Base-by-base conservation (phyloP, 1,284 basidiomycete species). In the Schizopora paradoxa region DNA sequence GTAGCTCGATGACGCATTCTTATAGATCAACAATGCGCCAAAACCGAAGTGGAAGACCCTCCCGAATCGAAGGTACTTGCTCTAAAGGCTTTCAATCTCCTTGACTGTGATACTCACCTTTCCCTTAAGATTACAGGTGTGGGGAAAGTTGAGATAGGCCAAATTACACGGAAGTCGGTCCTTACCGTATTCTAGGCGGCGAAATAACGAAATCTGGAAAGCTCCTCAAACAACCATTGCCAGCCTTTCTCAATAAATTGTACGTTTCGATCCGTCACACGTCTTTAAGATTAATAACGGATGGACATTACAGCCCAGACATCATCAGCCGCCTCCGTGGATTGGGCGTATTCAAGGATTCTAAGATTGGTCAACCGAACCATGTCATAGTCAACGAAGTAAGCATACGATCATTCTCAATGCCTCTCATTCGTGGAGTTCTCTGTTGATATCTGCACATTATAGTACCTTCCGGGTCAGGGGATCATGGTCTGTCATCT, bases 351-450 rank as follows among this genome's bases (percentile, higher is more conserved):
- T 91, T 91, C 58, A 57, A 64, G 13, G 56, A 58, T 11, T 82
- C 82, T 36, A 74, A 78, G 38, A 84, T 87, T 58, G 68, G 67
- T 16, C 66, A 66, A 28, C 90, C 86, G 28, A 96, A 91, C 66
- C 90, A 96, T 66, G 75, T 95, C 50, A 83, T 94, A 48, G 68
- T 93, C 56, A 91, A 91, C 59, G 87, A 91, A 68, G 83, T 82
- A 51, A 39, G 66, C 49, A 23, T 11, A 18, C 46, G 19, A 25
- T 34, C 36, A 31, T 37, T 37, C 37, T 38, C 22, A 29, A 35
- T 26, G 7, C 41, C 26, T 16, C 41, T 40, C 45, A 49, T 36
- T 32, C 48, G 35, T 23, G 42, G 46, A n/a, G n/a, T n/a, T n/a
- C 44, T 55, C 57, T 31, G 53, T 58, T 41, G 21, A 43, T 47